Conservation (phyloP, 1,284 basidiomycete species). For the Lentinula novae-zelandiae region DNA sequence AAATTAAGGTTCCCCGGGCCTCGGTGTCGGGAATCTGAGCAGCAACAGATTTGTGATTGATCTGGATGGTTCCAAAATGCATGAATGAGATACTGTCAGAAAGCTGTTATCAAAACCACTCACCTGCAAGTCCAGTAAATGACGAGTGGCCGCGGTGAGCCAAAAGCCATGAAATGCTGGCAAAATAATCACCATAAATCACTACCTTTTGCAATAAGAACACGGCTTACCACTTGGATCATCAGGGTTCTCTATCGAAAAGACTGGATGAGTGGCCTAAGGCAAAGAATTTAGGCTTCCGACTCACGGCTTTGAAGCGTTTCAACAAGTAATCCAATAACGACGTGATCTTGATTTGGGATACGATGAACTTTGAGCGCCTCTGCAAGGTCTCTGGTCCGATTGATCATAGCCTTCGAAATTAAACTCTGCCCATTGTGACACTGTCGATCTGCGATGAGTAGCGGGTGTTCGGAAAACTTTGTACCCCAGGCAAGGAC, state of each 20-base stretch:
- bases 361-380: conserved; percentile 80
- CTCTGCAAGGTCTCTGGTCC: conserved; percentile 82
- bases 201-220: neutral
- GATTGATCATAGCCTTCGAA: conserved; percentile 73
- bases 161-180: conserved; percentile 79
- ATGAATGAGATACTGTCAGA: neutral
- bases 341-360: conserved; percentile 77
- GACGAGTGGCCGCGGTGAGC: conserved; percentile 72
- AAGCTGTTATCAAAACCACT: conserved; percentile 20
- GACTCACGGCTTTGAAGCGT: conserved; percentile 77
- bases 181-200: conserved; percentile 7
- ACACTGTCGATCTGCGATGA: conserved; percentile 73
- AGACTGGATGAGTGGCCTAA: conserved; percentile 2
- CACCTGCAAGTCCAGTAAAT: conserved; percentile 73
- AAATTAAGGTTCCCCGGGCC: conserved; percentile 75
- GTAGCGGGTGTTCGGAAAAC: conserved; percentile 83
- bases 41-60: conserved; percentile 77
- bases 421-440: conserved; percentile 72
- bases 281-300: neutral
- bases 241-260: conserved; percentile 57
- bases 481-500: conserved; percentile 93
- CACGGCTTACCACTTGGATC: conserved; percentile 51
- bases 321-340: conserved; percentile 73
- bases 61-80: conserved; percentile 37
- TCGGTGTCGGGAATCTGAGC: conserved; percentile 66